These are phyloP conservation scores for Emericellopsis atlantica DNA, from an alignment of 2,329 filamentous ascomycete genomes.

Conservation along the genomic window DNA sequence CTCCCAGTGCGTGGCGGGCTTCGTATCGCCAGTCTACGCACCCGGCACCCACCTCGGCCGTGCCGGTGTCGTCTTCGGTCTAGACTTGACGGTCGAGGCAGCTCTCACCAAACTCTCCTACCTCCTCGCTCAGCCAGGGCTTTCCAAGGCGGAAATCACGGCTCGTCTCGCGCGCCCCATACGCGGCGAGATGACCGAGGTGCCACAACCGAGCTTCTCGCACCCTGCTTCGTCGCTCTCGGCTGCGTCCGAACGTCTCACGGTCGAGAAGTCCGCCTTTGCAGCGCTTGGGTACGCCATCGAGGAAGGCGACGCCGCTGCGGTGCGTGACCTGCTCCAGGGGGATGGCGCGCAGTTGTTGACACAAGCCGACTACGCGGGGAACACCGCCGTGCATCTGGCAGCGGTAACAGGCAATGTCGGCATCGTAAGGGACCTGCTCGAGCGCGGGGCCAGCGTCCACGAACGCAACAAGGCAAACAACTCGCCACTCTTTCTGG, in stretches of 20 bases:
- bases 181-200: conserved; percentile 76
- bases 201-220: conserved; percentile 58
- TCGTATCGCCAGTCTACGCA: conserved; percentile 67
- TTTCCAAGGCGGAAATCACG: conserved; percentile 54
- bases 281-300: conserved; percentile 73
- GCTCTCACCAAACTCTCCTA: conserved; percentile 87
- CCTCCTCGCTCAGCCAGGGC: conserved; percentile 55
- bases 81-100: conserved; percentile 82
- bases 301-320: conserved; percentile 52
- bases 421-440: conserved; percentile 44
- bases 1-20: conserved; percentile 73
- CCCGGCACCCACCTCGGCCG: conserved; percentile 65
- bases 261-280: conserved; percentile 49
- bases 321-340: conserved; percentile 54
- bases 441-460: conserved; percentile 51
- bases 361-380: conserved; percentile 67
- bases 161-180: conserved; percentile 62
- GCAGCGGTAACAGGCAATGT: conserved; percentile 41
- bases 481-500: conserved; percentile 54
- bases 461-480: conserved; percentile 52
- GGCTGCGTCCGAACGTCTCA: conserved; percentile 27
- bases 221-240: conserved; percentile 50
- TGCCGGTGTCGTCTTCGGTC: conserved; percentile 78
- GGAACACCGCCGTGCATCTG: conserved; percentile 57
- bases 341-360: conserved; percentile 54